Evolutionary conservation across 1,139 yeast species (phyloP).

Genomic region (Geotrichum histeridarum): DNA sequence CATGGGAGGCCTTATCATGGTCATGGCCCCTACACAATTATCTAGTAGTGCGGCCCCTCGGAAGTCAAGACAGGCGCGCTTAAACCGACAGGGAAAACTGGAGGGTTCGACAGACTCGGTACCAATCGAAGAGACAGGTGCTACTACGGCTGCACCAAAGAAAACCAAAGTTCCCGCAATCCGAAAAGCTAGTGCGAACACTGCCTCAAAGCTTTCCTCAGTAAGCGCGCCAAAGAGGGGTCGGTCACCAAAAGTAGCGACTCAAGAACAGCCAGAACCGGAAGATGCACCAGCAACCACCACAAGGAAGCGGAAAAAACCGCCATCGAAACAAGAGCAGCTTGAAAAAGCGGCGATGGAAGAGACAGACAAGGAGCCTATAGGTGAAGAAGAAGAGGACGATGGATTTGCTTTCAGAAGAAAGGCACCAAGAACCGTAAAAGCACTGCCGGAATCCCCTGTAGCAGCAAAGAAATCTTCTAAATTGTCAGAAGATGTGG

Average conservation of each 20-base stretch:
- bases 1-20: slow-evolving; percentile 19
- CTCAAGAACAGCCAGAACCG: background rate
- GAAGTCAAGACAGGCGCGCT: slow-evolving; percentile 2
- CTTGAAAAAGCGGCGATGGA: background rate
- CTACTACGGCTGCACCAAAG: background rate
- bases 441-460: slow-evolving; percentile 10
- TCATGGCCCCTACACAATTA: slow-evolving; percentile 18
- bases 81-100: background rate
- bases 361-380: slow-evolving; percentile 2
- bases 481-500: slow-evolving; percentile 2
- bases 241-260: background rate
- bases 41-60: slow-evolving; percentile 11
- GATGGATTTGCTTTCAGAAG: slow-evolving; percentile 25
- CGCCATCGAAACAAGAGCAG: background rate
- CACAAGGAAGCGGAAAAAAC: slow-evolving; percentile 1
- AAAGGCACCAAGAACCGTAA: slow-evolving; percentile 1
- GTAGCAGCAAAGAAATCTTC: slow-evolving; percentile 6
- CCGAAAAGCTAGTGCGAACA: slow-evolving; percentile 1
- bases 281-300: background rate
- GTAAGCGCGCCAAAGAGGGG: slow-evolving; percentile 5
- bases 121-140: background rate
- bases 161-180: slow-evolving; percentile 1
- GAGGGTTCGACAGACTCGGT: background rate
- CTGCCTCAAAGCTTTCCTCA: background rate
- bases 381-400: slow-evolving; percentile 21